Percentiles rank a stretch among this genome's conserved stretches.
Evolutionary conservation across 768 basidiomycete genomes (phyloP).

Genomic region (Russula griseocarnosa): DNA sequence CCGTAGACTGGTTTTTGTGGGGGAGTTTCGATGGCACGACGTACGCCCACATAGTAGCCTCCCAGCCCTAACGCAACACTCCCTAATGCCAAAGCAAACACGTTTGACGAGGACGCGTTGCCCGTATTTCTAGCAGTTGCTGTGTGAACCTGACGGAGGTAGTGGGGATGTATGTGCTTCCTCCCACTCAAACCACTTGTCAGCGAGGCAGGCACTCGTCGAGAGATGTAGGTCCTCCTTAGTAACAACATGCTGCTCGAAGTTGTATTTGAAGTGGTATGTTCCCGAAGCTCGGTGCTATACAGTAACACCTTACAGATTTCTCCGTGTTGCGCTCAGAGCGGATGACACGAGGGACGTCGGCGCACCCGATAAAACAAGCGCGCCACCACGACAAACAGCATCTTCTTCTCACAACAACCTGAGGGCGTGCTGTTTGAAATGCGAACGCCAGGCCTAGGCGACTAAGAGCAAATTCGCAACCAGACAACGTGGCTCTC

Average conservation of each 20-base stretch:
- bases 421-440: too few relatives aligned
- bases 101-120: neutral
- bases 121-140: neutral
- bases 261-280: neutral
- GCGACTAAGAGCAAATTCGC: neutral
- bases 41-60: conserved; percentile 21
- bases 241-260: conserved; percentile 3
- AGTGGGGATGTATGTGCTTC: neutral
- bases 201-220: neutral
- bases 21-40: neutral
- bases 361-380: neutral
- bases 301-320: neutral
- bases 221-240: conserved; percentile 4
- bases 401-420: too few relatives aligned
- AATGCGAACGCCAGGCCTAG: too few relatives aligned
- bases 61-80: conserved; percentile 12
- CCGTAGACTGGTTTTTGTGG: conserved; percentile 28
- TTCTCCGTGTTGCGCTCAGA: neutral
- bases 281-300: neutral
- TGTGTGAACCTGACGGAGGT: neutral
- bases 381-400: too few relatives aligned
- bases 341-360: too few relatives aligned
- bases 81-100: conserved; percentile 8
- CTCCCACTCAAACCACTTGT: neutral
- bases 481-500: neutral